Conservation (phyloP, 495 filamentous ascomycete species). For the Jackrogersella minutella region DNA sequence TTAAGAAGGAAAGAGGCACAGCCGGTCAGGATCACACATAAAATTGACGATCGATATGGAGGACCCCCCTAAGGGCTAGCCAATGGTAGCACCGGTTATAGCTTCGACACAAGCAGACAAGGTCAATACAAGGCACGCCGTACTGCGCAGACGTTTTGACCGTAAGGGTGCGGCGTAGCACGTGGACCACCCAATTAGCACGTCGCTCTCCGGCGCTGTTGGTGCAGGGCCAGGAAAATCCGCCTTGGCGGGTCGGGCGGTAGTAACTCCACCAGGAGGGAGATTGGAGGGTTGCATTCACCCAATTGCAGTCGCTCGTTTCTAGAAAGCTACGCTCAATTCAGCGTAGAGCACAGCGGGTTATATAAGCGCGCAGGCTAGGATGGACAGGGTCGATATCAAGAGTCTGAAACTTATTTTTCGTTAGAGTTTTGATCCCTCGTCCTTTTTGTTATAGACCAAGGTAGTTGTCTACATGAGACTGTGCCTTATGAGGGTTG, state of each 20-base stretch:
- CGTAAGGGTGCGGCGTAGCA: slow-evolving; percentile 23
- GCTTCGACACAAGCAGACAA: no score
- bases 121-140: not conserved
- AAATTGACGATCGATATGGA: not conserved
- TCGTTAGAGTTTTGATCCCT: no score
- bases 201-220: not conserved
- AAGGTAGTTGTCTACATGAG: no score
- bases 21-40: not conserved
- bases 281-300: not conserved
- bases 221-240: not conserved
- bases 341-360: no score
- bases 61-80: not conserved
- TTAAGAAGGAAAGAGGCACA: not conserved
- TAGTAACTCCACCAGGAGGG: not conserved
- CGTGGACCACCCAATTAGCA: not conserved
- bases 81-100: not conserved
- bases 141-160: not conserved
- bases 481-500: no score
- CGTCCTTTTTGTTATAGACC: no score
- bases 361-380: no score
- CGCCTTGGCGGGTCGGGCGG: not conserved
- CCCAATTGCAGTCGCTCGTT: no score
- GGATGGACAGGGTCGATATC: no score
- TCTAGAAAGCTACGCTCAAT: no score
- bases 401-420: no score